Conservation (phyloP, 306 rosid genomes). For the Rosa persica region DNA sequence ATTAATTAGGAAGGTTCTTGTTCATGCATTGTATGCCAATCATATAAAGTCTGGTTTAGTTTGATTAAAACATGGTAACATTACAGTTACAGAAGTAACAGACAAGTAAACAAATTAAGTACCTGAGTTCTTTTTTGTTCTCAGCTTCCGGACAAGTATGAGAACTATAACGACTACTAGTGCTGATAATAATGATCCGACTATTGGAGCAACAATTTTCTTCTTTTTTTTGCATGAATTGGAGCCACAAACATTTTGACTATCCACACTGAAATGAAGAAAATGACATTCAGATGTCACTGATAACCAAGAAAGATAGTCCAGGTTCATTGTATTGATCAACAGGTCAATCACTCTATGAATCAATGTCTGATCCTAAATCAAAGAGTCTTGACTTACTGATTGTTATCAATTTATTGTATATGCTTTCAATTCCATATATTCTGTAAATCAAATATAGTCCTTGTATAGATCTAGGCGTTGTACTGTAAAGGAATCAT, state of each 20-base stretch:
- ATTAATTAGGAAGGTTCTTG: background rate
- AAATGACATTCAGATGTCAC: background rate
- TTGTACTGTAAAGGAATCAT: no score
- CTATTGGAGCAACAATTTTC: conserved; percentile 47
- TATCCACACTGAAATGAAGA: conserved; percentile 50
- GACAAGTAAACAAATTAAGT: background rate
- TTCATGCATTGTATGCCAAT: background rate
- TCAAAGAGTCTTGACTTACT: no score
- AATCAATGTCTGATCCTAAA: no score
- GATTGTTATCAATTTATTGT: no score
- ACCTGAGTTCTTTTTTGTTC: conserved; percentile 48
- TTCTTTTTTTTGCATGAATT: conserved; percentile 34
- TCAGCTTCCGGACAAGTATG: conserved; percentile 34
- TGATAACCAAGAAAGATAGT: no score
- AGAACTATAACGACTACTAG: conserved; percentile 30
- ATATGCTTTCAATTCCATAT: no score
- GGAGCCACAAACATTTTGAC: conserved; percentile 39
- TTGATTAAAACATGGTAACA: background rate
- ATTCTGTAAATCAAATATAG: no score
- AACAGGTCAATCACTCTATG: no score
- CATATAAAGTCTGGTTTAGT: background rate
- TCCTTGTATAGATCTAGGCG: no score
- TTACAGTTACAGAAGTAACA: background rate
- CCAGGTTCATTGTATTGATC: no score
- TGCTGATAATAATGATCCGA: conserved; percentile 38